Evolutionary conservation across 2,329 filamentous ascomycete genomes (phyloP), one percentile per base, ranked within the genome.

Genomic region (Colletotrichum gloeosporioides): DNA sequence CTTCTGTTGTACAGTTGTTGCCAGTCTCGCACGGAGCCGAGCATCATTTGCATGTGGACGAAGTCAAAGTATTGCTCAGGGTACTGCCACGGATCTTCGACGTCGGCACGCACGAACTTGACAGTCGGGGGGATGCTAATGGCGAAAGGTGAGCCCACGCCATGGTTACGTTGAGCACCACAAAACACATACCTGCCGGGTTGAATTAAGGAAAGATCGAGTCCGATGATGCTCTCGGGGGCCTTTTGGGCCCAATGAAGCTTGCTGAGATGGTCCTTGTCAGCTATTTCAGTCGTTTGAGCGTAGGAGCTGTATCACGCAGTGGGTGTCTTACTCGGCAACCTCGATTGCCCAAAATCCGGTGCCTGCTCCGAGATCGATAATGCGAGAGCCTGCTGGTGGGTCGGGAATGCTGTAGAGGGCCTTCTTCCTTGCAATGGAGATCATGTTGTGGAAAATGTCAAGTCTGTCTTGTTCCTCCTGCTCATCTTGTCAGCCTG

Each of bases 291-390:
- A 16, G n/a, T 55, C 13, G 22, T 36, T 34, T 16, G 64, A 31
- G n/a, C 22, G 32, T 12, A 31, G 31, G 16, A 29, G 8, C 10
- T 25, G 34, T 16, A 39, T 25, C 25, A 49, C 44, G 22, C 32
- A n/a, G 44, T 44, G 31, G 55, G 31, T 49, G 16, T 83, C 92
- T 86, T 87, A 95, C 90, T 94, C 93, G 78, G 94, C 94, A 86
- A 98, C 94, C 79, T 96, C 94, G 80, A 98, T 95, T 55, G 94
- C 92, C 96, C 96, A 99, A 77, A 98, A 96, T 53, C 95, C 96
- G 1, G 95, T 98, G 25, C 96, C 96, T 78, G 94, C 96, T 57
- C 96, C 96, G 70, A 98, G 82, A 80, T 94, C 92, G 57, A 94
- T 82, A 64, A 94, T 88, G 67, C 86, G 85, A 34, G 81, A 49